Evolutionary conservation across 441 rosid species (phyloP), one percentile per base, ranked within the genome.

Genomic region (Kokia cookei): DNA sequence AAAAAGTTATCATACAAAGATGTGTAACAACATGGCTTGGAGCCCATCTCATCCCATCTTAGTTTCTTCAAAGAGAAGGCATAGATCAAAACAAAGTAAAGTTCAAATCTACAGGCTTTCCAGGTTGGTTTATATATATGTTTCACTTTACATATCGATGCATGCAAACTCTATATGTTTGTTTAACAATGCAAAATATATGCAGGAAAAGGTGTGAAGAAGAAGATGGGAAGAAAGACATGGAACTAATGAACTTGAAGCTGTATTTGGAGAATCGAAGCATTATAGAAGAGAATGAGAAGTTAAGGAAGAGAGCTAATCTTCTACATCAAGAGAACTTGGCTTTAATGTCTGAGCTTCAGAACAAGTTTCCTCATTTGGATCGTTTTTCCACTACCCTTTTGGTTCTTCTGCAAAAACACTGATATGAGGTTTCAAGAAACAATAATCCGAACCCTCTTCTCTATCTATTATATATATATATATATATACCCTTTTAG

Each of bases 101-200:
- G 27, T 84, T 79, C 91, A 73, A 67, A 74, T 87, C 81, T 63
- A 79, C 82, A 77, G 84, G 73, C 84, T 87, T 62, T 63, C 84
- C 74, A 85, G 89, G 91, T 58, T 7, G 3, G 43, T 40, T 40
- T 40, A 40, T 84, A 73, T 62, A 53, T 53, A 45, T 47, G 32
- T 70, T 42, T 43, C 13, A 63, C 37, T 29, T 32, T 43, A 11
- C 12, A 51, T 7, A 24, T 65, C 42, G 13, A 14, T 29, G 29
- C 12, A 27, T 71, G 19, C 19, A 58, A 13, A 26, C 5, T 13
- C 15, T 59, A 11, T 59, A 26, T 54, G 27, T 22, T 71, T 32
- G 60, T 26, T 71, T 32, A 65, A 24, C 60, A 45, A 58, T 19
- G 69, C 37, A 55, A 53, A 53, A 26, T 63, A 2, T 24, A 13